Evolutionary conservation across 352 stramenopile species (phyloP), one percentile per base, ranked within the genome.

Genomic region (Thraustochytrium striatum): DNA sequence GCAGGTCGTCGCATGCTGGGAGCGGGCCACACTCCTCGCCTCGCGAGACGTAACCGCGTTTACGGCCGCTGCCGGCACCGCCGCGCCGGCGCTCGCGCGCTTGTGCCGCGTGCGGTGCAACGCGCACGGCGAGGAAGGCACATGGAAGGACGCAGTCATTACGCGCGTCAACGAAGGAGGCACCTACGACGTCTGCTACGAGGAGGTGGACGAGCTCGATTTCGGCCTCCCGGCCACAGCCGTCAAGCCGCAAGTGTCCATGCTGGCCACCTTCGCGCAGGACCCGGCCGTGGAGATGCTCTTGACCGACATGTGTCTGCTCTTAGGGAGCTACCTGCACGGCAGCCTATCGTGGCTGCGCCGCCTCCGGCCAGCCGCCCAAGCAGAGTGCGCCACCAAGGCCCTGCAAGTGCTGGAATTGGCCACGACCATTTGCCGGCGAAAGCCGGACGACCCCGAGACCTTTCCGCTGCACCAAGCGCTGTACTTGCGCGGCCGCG

Each of bases 161-260:
- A 62, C 65, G 8, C 65, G 65, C 9, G 5, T 75, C 0, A 75
- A 75, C 47, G 65, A 58, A 5, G 65, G 41, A 25, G 39, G 41
- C 19, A 75, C 65, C 8, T 75, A 30, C 25, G 65, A 75, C 13
- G 13, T 75, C 5, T 68, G 50, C 30, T 75, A 62, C 30, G 65
- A 75, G 32, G 47, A 41, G 3, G 43, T 61, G 11, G 65, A 75
- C 65, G 65, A 75, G 47, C 16, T 75, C 0, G 65, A 61, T 7
- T 75, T 75, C 32, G 65, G 41, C 5, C 16, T 75, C 0, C 44
- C 65, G 25, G 21, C 19, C 25, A 33, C 2, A 7, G 36, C 7
- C 8, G 13, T 75, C 3, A 3, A 61, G 52, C 33, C 50, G 21
- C 32, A 43, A 1, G 8, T n/a, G n/a, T n/a, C n/a, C n/a, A n/a